phyloP scores from a whole-genome alignment of 306 rosid species.

The Quercus robur region DNA sequence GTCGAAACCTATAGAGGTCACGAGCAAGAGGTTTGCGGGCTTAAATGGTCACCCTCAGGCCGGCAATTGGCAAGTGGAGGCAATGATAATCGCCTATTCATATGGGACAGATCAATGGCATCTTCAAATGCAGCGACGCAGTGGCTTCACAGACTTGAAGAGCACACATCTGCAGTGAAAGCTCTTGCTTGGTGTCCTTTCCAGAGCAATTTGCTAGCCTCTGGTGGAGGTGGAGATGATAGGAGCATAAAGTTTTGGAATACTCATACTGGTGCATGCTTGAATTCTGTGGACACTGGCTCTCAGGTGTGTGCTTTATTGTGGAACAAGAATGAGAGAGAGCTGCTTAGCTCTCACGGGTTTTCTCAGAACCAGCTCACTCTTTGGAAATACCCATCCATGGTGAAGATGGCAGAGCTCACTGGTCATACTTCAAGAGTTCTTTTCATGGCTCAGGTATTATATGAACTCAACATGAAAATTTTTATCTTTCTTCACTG shows the following conservation, averaged over 20 bases:
- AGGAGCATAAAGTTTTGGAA: conserved; percentile 54
- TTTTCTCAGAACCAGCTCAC: conserved; percentile 65
- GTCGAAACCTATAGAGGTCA: conserved; percentile 78
- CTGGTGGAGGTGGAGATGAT: conserved; percentile 53
- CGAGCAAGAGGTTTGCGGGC: conserved; percentile 78
- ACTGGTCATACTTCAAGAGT: conserved; percentile 80
- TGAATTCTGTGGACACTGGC: conserved; percentile 59
- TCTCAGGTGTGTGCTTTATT: conserved; percentile 55
- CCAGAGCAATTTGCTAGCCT: conserved; percentile 50
- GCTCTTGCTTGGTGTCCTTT: conserved; percentile 87
- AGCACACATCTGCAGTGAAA: conserved; percentile 53
- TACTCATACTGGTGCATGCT: conserved; percentile 54
- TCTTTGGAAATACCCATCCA: conserved; percentile 90
- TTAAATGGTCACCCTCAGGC: conserved; percentile 70
- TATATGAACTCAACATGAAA: neutral
- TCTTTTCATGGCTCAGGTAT: conserved; percentile 48
- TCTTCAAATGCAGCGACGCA: conserved; percentile 46
- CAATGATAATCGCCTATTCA: conserved; percentile 46
- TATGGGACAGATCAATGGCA: conserved; percentile 48
- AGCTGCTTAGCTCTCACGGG: conserved; percentile 87
- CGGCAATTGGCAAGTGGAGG: conserved; percentile 56
- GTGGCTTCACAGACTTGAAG: conserved; percentile 58
- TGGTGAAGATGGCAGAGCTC: conserved; percentile 77
- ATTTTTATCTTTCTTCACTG: conserved; percentile 20
- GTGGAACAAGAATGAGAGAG: conserved; percentile 69